A percentile compares a stretch with the other conserved stretches of the same genome.
Evolutionary conservation across 1,139 yeast genomes (phyloP).

Genomic region (Saccharomycopsis hybrid): DNA sequence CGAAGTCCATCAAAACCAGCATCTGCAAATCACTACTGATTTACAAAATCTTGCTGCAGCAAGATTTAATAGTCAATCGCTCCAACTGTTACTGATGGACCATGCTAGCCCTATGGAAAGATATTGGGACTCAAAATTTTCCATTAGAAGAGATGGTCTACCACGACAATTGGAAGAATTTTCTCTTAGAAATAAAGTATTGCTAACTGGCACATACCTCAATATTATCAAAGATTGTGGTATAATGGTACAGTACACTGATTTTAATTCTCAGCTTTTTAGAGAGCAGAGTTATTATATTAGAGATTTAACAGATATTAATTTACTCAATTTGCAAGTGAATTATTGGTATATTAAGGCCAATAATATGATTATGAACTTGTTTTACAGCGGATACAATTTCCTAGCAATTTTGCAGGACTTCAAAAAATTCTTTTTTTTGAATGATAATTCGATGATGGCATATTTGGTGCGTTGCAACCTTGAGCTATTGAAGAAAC

Average conservation of each 20-base stretch:
- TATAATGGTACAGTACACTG: conserved; percentile 23
- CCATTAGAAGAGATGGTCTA: conserved; percentile 69
- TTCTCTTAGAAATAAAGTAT: conserved; percentile 56
- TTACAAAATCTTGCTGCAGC: not conserved
- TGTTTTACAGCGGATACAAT: conserved; percentile 57
- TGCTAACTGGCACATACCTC: conserved; percentile 79
- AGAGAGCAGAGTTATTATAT: not conserved
- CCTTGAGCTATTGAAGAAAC: conserved; percentile 33
- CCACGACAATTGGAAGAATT: conserved; percentile 55
- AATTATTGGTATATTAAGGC: conserved; percentile 64
- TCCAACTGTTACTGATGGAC: too few species aligned
- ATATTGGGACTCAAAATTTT: conserved; percentile 78
- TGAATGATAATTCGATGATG: conserved; percentile 41
- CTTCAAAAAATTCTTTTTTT: conserved; percentile 50
- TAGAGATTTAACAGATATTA: conserved; percentile 13
- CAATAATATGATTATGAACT: conserved; percentile 50
- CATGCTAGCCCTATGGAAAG: conserved; percentile 20
- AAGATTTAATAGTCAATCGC: conserved; percentile 22
- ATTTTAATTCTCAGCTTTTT: not conserved
- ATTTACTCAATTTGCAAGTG: conserved; percentile 36
- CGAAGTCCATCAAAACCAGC: not conserved
- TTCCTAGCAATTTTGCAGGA: conserved; percentile 41
- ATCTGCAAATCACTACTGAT: too few species aligned
- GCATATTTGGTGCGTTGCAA: conserved; percentile 26
- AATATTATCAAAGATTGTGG: conserved; percentile 66